Percentiles rank a stretch among this genome's conserved stretches.
phyloP scores from a whole-genome alignment of 108 stramenopile species.

The Licmophora abbreviata region DNA sequence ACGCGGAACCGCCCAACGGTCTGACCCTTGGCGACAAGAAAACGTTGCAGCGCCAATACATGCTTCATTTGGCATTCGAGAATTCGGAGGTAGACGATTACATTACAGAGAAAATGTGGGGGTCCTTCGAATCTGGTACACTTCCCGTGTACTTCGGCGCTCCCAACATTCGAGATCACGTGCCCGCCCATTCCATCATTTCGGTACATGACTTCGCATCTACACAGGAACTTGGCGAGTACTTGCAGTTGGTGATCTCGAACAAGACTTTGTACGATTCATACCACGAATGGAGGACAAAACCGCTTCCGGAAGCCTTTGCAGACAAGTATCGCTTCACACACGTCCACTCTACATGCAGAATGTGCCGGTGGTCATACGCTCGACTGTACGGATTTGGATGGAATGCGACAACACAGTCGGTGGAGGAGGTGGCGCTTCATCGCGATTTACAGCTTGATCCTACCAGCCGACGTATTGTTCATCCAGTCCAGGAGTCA shows the following conservation, averaged over 20 bases:
- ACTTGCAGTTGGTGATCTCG: constrained; percentile 37
- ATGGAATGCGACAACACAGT: constrained; percentile 41
- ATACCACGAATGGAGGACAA: constrained; percentile 58
- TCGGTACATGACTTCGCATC: constrained; percentile 41
- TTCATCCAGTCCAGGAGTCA: constrained; percentile 33
- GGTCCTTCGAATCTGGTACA: constrained; percentile 39
- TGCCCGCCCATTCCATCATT: constrained; percentile 48
- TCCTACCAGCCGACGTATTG: constrained; percentile 10
- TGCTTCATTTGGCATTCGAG: constrained; percentile 60
- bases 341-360: constrained; percentile 31
- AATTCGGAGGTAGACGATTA: constrained; percentile 37
- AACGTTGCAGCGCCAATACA: constrained; percentile 27
- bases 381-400: constrained; percentile 52
- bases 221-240: constrained; percentile 26
- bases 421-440: constrained; percentile 20
- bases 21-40: constrained; percentile 30
- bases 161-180: constrained; percentile 52
- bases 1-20: constrained; percentile 42
- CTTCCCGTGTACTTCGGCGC: constrained; percentile 68
- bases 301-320: constrained; percentile 38
- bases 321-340: constrained; percentile 38
- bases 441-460: constrained; percentile 24
- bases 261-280: constrained; percentile 50
- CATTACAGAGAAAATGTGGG: constrained; percentile 76
- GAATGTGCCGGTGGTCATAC: constrained; percentile 61